These are phyloP conservation scores for Boletus vinaceobasis DNA, from an alignment of 768 basidiomycete genomes.

Conservation along the genomic window DNA sequence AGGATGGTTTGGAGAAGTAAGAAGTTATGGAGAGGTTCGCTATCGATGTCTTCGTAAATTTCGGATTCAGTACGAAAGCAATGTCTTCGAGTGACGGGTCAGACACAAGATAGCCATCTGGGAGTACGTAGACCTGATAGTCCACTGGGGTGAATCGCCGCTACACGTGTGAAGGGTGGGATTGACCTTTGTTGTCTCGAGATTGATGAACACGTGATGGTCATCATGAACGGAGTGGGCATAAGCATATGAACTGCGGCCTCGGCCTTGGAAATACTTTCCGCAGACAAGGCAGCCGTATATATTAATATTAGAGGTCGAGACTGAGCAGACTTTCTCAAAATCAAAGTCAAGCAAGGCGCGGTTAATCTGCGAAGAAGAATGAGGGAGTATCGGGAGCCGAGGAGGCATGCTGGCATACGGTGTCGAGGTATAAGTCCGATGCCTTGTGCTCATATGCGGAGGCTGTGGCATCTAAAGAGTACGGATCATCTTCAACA, in stretches of 20 bases:
- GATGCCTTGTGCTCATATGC: constrained; percentile 46
- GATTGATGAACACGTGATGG: constrained; percentile 97
- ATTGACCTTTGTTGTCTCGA: constrained; percentile 80
- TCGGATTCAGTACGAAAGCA: constrained; percentile 81
- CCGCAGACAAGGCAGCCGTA: constrained; percentile 98
- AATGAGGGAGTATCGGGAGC: constrained; percentile 17
- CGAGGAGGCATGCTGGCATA: constrained; percentile 37
- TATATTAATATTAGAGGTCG: constrained; percentile 92
- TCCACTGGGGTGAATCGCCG: constrained; percentile 14
- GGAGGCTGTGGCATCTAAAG: constrained; percentile 23
- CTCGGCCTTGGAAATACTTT: constrained; percentile 98
- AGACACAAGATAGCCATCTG: constrained; percentile 94
- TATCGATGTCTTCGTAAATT: constrained; percentile 66
- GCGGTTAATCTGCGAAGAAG: constrained; percentile 72
- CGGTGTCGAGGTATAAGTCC: constrained; percentile 94
- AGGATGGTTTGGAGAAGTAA: constrained; percentile 70
- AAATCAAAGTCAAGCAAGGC: constrained; percentile 95
- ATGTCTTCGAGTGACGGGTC: constrained; percentile 98
- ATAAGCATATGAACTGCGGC: constrained; percentile 91
- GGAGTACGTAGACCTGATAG: constrained; percentile 88
- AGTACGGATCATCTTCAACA: constrained; percentile 27
- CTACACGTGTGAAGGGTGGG: constrained; percentile 14
- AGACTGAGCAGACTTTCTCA: constrained; percentile 97
- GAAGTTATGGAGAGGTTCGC: constrained; percentile 53
- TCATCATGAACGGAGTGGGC: constrained; percentile 97